These are phyloP conservation scores for Globisporangium emineosum DNA, from an alignment of 352 stramenopile species.

Conservation along the genomic window DNA sequence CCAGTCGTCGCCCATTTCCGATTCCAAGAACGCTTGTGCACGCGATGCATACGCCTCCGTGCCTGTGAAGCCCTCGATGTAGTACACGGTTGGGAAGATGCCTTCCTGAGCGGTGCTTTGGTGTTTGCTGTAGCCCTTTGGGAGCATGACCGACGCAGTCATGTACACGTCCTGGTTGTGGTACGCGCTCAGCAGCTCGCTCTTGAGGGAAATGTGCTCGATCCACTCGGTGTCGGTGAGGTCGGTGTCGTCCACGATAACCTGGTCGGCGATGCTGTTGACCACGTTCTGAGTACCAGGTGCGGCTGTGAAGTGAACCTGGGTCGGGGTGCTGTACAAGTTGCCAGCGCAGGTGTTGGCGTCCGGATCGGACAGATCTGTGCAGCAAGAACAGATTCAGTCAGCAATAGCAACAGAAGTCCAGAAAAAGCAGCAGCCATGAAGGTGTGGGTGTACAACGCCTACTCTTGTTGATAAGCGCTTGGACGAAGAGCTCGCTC, in stretches of 20 bases:
- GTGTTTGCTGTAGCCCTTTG: conserved; percentile 44
- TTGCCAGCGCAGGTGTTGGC: conserved; percentile 61
- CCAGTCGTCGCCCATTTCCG: conserved; percentile 61
- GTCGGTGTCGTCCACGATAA: conserved; percentile 44
- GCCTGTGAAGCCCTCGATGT: conserved; percentile 76
- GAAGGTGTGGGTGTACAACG: not conserved
- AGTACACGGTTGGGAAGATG: conserved; percentile 66
- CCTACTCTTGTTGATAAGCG: conserved; percentile 59
- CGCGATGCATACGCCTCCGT: conserved; percentile 60
- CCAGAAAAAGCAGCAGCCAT: not conserved
- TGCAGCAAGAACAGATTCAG: not conserved
- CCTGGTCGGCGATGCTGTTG: conserved; percentile 50
- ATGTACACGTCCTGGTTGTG: conserved; percentile 68
- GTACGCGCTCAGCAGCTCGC: conserved; percentile 60
- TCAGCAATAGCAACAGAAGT: not conserved
- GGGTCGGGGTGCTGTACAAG: conserved; percentile 52
- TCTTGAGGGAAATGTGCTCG: conserved; percentile 68
- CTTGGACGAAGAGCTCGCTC: conserved; percentile 53
- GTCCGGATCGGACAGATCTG: conserved; percentile 67
- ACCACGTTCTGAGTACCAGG: conserved; percentile 29
- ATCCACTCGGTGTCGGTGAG: conserved; percentile 51
- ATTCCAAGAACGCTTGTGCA: conserved; percentile 57
- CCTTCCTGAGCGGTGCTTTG: conserved; percentile 1
- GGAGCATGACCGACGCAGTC: conserved; percentile 60
- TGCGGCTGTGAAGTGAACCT: conserved; percentile 30